phyloP scores from a whole-genome alignment of 805 yeast species.

The Metschnikowia borealis region DNA sequence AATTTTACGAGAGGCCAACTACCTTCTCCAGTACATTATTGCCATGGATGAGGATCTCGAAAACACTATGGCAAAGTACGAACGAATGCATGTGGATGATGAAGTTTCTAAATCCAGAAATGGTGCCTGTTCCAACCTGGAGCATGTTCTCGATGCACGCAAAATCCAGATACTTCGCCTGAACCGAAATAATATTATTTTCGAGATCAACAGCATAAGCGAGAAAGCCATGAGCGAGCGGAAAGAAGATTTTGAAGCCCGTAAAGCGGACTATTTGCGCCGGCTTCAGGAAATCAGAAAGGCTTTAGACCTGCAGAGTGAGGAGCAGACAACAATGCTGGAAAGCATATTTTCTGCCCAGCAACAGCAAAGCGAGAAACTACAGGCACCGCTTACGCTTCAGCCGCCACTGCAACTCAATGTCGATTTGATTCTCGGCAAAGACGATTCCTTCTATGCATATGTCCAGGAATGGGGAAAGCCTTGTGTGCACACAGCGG shows the following conservation, averaged over 20 bases:
- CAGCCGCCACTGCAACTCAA: constrained; percentile 9
- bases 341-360: constrained; percentile 1
- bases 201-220: constrained; percentile 29
- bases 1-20: constrained; percentile 35
- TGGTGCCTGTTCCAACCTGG: neutral
- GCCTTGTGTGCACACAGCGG: neutral
- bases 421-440: constrained; percentile 6
- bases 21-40: constrained; percentile 33
- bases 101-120: neutral
- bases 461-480: constrained; percentile 15
- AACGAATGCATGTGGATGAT: neutral
- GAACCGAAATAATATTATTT: constrained; percentile 27
- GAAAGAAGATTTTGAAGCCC: constrained; percentile 23
- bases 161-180: constrained; percentile 14
- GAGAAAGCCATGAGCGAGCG: constrained; percentile 26
- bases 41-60: constrained; percentile 26
- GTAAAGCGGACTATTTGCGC: constrained; percentile 22
- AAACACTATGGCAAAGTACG: constrained; percentile 8
- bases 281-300: constrained; percentile 21
- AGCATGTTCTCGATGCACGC: constrained; percentile 6
- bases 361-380: neutral
- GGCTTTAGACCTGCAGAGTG: constrained; percentile 26
- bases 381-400: neutral
- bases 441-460: constrained; percentile 7
- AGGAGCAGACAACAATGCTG: constrained; percentile 19